Percentiles rank a stretch among this genome's conserved stretches.
Conservation (phyloP, 116 monocot species). For the Thalassia testudinum region DNA sequence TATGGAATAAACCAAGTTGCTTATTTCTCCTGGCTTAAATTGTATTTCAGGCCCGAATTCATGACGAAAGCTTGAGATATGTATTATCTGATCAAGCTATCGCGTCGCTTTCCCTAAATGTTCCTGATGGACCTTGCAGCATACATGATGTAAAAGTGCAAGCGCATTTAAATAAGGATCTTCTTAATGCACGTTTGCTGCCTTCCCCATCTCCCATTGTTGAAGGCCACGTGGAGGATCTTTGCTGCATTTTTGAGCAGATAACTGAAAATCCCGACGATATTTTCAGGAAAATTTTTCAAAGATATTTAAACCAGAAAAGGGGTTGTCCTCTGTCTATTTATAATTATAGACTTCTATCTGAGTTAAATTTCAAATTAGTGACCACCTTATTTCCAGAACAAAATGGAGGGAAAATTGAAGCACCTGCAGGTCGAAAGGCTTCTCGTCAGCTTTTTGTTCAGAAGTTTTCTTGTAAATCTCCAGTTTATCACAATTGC, state of each 20-base stretch:
- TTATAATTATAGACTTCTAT: conserved; percentile 69
- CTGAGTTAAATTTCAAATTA: conserved; percentile 40
- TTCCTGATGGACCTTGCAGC: conserved; percentile 33
- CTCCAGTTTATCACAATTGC: conserved; percentile 93
- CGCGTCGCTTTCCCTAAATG: conserved; percentile 31
- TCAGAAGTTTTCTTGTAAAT: conserved; percentile 89
- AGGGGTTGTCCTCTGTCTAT: conserved; percentile 45
- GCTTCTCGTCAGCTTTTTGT: conserved; percentile 76
- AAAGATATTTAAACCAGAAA: conserved; percentile 22
- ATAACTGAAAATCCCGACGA: conserved; percentile 24
- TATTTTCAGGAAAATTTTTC: conserved; percentile 41
- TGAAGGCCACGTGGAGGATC: conserved; percentile 42
- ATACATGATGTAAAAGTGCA: conserved; percentile 29
- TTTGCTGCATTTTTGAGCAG: conserved; percentile 42
- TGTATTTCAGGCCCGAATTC: conserved; percentile 65
- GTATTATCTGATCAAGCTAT: conserved; percentile 78
- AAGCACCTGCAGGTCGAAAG: conserved; percentile 21
- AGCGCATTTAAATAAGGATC: conserved; percentile 30
- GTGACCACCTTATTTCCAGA: conserved; percentile 21
- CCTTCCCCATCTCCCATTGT: conserved; percentile 48
- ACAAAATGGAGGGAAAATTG: conserved; percentile 31
- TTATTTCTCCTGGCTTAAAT: no score
- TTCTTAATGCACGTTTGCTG: conserved; percentile 10
- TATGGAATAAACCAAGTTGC: no score
- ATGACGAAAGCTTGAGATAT: conserved; percentile 87